Evolutionary conservation across 176 grass and related monocot genomes (phyloP).

Genomic region (Urochloa ruziziensis): DNA sequence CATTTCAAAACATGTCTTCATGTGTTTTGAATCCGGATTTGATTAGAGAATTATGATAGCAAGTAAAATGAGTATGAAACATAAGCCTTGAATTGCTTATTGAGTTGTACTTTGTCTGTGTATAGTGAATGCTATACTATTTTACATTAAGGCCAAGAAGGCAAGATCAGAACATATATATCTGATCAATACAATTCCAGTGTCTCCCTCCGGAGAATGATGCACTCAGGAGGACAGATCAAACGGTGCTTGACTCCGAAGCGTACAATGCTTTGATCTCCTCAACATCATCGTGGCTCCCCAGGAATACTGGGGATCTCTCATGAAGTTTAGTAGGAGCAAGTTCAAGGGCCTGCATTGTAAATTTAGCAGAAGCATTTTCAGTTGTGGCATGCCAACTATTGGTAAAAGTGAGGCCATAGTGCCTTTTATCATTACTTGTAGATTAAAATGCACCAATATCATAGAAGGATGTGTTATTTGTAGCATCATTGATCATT

Average conservation of each 20-base stretch:
- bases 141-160: not conserved
- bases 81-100: not conserved
- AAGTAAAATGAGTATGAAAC: not conserved
- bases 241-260: slow-evolving; percentile 39
- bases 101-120: not conserved
- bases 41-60: not conserved
- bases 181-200: not conserved
- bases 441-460: not conserved
- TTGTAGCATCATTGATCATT: not conserved
- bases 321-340: slow-evolving; percentile 68
- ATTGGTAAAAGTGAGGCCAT: not conserved
- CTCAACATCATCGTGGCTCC: slow-evolving; percentile 91
- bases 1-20: not conserved
- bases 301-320: slow-evolving; percentile 88
- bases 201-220: not conserved
- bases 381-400: not conserved
- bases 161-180: not conserved
- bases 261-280: slow-evolving; percentile 84
- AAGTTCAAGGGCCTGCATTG: slow-evolving; percentile 75
- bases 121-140: not conserved
- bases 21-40: not conserved
- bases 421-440: not conserved
- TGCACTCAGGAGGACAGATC: not conserved
- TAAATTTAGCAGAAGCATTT: not conserved
- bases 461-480: not conserved